Base-by-base conservation (phyloP, 2,329 filamentous ascomycete genomes). In the Paraphoma sp. region DNA sequence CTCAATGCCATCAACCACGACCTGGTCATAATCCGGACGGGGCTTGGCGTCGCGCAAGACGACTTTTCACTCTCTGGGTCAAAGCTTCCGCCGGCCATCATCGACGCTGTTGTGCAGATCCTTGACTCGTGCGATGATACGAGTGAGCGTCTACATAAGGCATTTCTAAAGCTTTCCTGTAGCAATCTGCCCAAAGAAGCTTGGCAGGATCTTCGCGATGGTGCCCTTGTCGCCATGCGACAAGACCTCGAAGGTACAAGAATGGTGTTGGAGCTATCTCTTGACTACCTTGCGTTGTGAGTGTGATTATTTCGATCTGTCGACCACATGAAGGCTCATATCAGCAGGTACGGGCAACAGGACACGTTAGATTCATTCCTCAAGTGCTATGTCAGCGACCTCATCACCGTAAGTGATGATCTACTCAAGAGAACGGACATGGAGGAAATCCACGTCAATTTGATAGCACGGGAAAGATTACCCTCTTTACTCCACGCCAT, bases 1-100 rank as follows among this genome's bases (percentile, higher is more conserved):
- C 62, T 74, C 30, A 73, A 71, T 48, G 62, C 62, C 8, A 69
- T 75, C 53, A 73, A 69, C 48, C 60, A 63, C 38, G 65, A 74
- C 40, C 63, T 75, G 30, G 56, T 73, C n/a, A 65, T 72, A 29
- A 68, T 74, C 56, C 69, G 65, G n/a, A 67, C 68, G 7, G 68
- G 67, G 1, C 61, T 75, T 16, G 69, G 71, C 48, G 66, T 75
- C 53, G 63, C 68, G 10, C 70, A 72, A 48, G 70, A 73, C 52
- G 72, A 75, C 51, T 72, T 74, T 48, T 65, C 70, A 4, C 48
- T 56, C 2, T 51, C 53, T 17, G 60, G 54, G 16, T 55, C 58
- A 2, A 62, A 55, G 8, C 33, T 73, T 23, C 70, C 70, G 1
- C n/a, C 49, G 0, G 59, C 65, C 8, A 58, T 73, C 16, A 23